Conservation (phyloP, 2,329 filamentous ascomycete genomes). For the Aspergillus terreus region DNA sequence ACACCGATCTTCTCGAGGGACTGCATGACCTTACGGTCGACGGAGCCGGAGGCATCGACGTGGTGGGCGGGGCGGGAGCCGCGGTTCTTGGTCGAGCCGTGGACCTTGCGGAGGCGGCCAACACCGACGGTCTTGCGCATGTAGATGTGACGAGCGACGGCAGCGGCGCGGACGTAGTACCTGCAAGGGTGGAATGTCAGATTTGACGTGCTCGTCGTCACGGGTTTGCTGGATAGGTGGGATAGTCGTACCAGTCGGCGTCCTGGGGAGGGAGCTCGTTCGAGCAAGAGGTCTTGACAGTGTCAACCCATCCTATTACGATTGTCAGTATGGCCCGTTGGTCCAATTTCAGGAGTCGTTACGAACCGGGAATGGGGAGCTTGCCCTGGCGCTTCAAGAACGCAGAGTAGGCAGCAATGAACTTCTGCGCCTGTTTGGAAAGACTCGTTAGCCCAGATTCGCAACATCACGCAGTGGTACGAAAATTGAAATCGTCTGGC, state of each 20-base stretch:
- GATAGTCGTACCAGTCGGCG: conserved; percentile 84
- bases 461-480: conserved; percentile 11
- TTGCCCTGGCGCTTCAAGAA: conserved; percentile 71
- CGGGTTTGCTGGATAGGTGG: not conserved
- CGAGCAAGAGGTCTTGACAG: conserved; percentile 94
- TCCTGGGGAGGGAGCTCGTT: conserved; percentile 98
- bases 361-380: conserved; percentile 65
- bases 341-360: not conserved
- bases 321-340: not conserved
- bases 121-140: conserved; percentile 99
- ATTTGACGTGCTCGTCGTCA: conserved; percentile 1
- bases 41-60: conserved; percentile 89
- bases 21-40: conserved; percentile 98
- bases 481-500: not conserved
- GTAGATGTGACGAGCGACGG: conserved; percentile 97
- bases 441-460: conserved; percentile 7
- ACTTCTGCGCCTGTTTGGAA: conserved; percentile 59
- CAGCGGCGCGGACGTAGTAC: conserved; percentile 81
- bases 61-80: conserved; percentile 88
- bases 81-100: conserved; percentile 97
- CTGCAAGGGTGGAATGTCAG: conserved; percentile 25
- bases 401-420: conserved; percentile 64
- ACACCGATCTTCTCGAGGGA: conserved; percentile 99
- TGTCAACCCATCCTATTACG: conserved; percentile 87
- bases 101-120: conserved; percentile 92